These are phyloP conservation scores for Sarcocystis neurona DNA, from an alignment of 169 alveolate species.

Conservation along the genomic window DNA sequence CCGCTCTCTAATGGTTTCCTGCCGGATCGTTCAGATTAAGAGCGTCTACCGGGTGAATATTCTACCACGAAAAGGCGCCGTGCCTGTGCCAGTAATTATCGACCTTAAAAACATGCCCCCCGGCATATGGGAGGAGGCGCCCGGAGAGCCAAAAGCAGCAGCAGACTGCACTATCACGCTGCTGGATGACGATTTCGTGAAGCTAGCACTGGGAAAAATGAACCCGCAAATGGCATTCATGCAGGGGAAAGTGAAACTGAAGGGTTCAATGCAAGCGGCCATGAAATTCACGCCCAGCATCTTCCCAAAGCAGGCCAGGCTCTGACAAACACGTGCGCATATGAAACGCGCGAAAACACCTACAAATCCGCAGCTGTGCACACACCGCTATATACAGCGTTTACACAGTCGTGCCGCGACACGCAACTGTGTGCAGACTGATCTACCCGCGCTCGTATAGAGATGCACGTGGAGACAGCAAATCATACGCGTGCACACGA, in stretches of 20 bases:
- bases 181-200: conserved; percentile 82
- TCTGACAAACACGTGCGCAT: not conserved
- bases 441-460: too few relatives aligned
- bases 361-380: not conserved
- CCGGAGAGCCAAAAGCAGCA: conserved; percentile 73
- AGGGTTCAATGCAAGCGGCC: conserved; percentile 89
- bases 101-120: conserved; percentile 78
- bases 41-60: conserved; percentile 81
- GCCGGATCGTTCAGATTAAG: conserved; percentile 76
- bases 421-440: too few relatives aligned
- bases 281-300: conserved; percentile 89
- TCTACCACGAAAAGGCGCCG: conserved; percentile 73
- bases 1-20: too few relatives aligned
- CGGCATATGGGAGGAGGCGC: conserved; percentile 65
- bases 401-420: too few relatives aligned
- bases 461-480: too few relatives aligned
- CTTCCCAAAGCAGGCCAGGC: conserved; percentile 49
- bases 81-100: conserved; percentile 75
- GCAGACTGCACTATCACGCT: conserved; percentile 61
- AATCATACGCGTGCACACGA: too few relatives aligned
- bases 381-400: not conserved
- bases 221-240: conserved; percentile 90
- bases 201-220: conserved; percentile 79
- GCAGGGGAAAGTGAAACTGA: conserved; percentile 90
- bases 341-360: not conserved